Evolutionary conservation across 768 basidiomycete species (phyloP), one percentile per base, ranked within the genome.

Genomic region (Auricularia auricula-judae): DNA sequence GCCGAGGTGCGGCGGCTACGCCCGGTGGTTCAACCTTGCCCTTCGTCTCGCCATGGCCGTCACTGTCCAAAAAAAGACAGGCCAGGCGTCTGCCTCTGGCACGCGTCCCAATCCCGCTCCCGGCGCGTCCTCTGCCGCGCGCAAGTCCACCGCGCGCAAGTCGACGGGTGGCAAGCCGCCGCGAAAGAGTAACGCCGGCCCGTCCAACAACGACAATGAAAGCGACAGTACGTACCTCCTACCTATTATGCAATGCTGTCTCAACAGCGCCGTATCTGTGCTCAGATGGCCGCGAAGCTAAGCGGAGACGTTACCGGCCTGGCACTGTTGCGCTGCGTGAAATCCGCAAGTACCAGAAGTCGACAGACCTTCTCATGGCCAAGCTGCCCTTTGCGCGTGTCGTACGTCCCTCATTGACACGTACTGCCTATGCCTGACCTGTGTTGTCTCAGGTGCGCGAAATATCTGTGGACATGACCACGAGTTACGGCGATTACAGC

Each of bases 331-430:
- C 94, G 39, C 77, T 98, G 67, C 84, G 89, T 54, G 94, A 98
- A 77, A 96, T 98, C 62, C 83, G 95, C 70, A 91, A 89, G 73
- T 98, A 97, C 74, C 94, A 98, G 74, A 92, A 91, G 74, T 89
- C 86, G 69, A 97, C 94, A 5, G 93, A 95, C 72, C 79, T 97
- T 53, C 78, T 98, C 66, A 77, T 98, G 65, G 83, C 84, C 68
- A 96, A 89, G 74, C 81, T 97, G 53, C 94, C 94, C 0, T 98
- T 98, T 73, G 89, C 92, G 59, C 90, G 94, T 69, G 79, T 97
- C 70, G 94, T 97, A 70, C 71, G 89, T 83, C 33, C 29, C 21
- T 62, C 61, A 59, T 65, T 44, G 59, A 11, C 51, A 44, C 23
- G 62, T 60, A 3, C n/a, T 61, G 43, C 44, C 61, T 39, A 43